phyloP scores from a whole-genome alignment of 345 rosid species.

The Hibiscus tridactylites region DNA sequence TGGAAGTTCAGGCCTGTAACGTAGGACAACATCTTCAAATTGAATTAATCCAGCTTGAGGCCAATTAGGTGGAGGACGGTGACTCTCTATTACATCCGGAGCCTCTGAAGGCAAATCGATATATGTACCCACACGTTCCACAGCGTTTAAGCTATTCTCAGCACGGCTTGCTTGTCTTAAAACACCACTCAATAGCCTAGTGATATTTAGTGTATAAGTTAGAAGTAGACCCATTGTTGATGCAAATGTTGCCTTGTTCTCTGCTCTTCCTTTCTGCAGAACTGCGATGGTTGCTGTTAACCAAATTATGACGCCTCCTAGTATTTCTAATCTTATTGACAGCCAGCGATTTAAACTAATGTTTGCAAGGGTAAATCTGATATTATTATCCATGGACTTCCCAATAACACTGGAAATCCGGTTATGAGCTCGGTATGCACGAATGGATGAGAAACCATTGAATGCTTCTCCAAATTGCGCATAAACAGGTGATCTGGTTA shows the following conservation, averaged over 20 bases:
- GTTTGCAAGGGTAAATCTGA: slow-evolving; percentile 80
- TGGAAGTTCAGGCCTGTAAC: slow-evolving; percentile 88
- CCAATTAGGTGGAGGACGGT: slow-evolving; percentile 75
- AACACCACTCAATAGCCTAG: slow-evolving; percentile 63
- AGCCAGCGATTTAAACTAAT: slow-evolving; percentile 83
- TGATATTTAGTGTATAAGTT: slow-evolving; percentile 78
- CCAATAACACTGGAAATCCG: slow-evolving; percentile 69
- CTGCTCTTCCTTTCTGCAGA: slow-evolving; percentile 59
- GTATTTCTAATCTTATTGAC: slow-evolving; percentile 60
- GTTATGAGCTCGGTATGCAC: slow-evolving; percentile 87
- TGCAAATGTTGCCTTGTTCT: slow-evolving; percentile 57
- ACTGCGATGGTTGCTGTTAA: slow-evolving; percentile 83
- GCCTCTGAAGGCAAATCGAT: slow-evolving; percentile 87
- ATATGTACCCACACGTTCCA: slow-evolving; percentile 83
- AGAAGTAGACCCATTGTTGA: slow-evolving; percentile 94
- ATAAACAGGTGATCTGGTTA: slow-evolving; percentile 82
- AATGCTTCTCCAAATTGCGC: slow-evolving; percentile 95
- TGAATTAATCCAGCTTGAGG: slow-evolving; percentile 66
- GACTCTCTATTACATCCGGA: slow-evolving; percentile 45
- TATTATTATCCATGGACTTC: slow-evolving; percentile 81
- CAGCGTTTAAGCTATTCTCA: slow-evolving; percentile 89
- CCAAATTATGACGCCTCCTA: slow-evolving; percentile 96
- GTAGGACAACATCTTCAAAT: slow-evolving; percentile 76
- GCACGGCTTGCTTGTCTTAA: slow-evolving; percentile 86
- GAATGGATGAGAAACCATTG: slow-evolving; percentile 76